Conservation (phyloP, 2,329 filamentous ascomycete species). For the Aspergillus texensis region DNA sequence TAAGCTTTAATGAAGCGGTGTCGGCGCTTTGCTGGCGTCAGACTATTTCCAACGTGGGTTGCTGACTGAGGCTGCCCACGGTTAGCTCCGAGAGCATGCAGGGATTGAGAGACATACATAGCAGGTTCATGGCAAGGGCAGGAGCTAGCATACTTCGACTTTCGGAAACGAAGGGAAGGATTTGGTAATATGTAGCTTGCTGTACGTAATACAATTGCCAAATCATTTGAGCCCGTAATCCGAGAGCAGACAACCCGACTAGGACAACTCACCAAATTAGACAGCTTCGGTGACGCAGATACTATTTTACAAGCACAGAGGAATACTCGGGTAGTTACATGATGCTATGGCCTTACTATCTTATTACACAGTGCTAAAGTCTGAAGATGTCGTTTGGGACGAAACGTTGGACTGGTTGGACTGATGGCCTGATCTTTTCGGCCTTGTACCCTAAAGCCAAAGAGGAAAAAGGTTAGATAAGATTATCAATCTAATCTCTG, state of each 20-base stretch:
- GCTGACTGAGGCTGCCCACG: too few species aligned
- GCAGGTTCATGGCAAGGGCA: too few species aligned
- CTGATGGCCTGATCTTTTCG: not conserved
- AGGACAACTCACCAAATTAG: too few species aligned
- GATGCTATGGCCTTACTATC: not conserved
- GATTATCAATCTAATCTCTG: not conserved
- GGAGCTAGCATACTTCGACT: not conserved
- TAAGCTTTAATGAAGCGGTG: too few species aligned
- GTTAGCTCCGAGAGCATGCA: not conserved
- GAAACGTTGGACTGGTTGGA: not conserved
- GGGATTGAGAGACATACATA: not conserved
- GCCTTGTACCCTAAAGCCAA: not conserved
- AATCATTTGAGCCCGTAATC: not conserved
- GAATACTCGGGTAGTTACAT: fast-evolving
- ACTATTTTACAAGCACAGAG: not conserved
- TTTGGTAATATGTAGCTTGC: not conserved
- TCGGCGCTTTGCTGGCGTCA: too few species aligned
- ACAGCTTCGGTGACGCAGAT: not conserved
- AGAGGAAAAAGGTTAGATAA: not conserved
- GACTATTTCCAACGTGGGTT: too few species aligned
- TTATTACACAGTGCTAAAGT: not conserved
- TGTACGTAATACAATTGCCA: not conserved
- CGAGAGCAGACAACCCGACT: not conserved
- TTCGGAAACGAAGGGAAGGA: not conserved
- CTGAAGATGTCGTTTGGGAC: not conserved